Base-by-base conservation (phyloP, 495 filamentous ascomycete species). In the Paragyromitra xinjiangensis region DNA sequence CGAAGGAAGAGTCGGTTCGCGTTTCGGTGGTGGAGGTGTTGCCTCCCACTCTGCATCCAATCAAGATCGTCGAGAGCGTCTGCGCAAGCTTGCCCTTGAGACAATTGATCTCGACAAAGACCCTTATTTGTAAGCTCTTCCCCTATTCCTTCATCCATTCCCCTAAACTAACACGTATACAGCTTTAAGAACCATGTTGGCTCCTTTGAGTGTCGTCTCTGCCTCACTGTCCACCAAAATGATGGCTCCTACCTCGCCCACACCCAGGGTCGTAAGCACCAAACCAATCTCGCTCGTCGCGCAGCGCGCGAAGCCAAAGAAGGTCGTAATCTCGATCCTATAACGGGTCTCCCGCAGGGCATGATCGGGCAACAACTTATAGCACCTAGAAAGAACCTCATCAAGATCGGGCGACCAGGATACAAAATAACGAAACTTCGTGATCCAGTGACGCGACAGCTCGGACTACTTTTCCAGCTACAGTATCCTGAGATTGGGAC, bases 81-180 rank as follows among this genome's bases (percentile, higher is more conserved):
- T 98, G 24, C 95, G 95, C 83, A 97, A 97, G 86, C 93, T 99
- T 81, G 95, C 95, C 12, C 92, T 99, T 77, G 95, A 99, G 86
- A 94, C 93, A 22, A 99, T 99, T 87, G 96, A 99, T 85, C 91
- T 99, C 58, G 96, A 98, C 83, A 98, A 98, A 85, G 95, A 99
- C 86, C 95, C 95, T 0, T 99, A 98, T 88, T 97, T 99, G 81
- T 82, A 61, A 63, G 80, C 45, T 67, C 6, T 26, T 53, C 29
- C 44, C 4, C 42, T 55, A n/a, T 39, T 6, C 19, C 34, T 40
- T 48, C 19, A 4, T 24, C 29, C 37, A 19, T 56, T 37, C 39
- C 8, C n/a, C 16, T n/a, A 50, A 45, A 51, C 69, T 80, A 79
- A 81, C 71, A 48, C 53, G 24, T 45, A 39, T 34, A 62, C 37